phyloP scores from a whole-genome alignment of 768 basidiomycete species.

The Podaxis pistillaris region DNA sequence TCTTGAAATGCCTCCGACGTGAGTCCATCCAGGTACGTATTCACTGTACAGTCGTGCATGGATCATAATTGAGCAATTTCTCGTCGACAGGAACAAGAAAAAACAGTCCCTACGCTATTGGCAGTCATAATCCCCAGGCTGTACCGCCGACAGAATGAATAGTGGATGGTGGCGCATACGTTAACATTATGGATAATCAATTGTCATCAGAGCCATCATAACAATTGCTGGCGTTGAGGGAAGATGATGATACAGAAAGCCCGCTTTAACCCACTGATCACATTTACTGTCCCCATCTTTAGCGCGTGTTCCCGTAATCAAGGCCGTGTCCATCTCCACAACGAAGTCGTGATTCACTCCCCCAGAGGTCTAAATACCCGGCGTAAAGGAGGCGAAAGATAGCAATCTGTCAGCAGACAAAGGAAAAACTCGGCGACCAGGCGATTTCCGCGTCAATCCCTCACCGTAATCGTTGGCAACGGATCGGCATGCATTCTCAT shows the following conservation, averaged over 20 bases:
- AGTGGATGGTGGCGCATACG: background rate
- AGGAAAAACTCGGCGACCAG: background rate
- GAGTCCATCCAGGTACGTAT: too few species aligned
- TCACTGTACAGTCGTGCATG: too few species aligned
- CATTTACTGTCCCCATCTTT: background rate
- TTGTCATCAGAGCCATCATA: background rate
- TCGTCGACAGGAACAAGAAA: too few species aligned
- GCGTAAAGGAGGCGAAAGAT: background rate
- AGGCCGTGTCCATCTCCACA: background rate
- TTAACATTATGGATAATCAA: background rate
- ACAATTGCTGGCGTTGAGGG: slow-evolving; percentile 2
- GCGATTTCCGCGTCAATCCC: background rate
- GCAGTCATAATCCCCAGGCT: background rate
- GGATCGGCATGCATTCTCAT: slow-evolving; percentile 5
- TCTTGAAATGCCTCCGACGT: too few species aligned
- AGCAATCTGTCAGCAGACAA: background rate
- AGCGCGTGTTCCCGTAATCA: background rate
- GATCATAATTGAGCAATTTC: too few species aligned
- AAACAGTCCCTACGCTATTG: background rate
- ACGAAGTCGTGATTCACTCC: background rate
- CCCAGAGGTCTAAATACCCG: background rate
- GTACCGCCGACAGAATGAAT: background rate
- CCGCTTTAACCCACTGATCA: slow-evolving; percentile 1
- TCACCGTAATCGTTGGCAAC: background rate
- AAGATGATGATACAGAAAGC: background rate